Base-by-base conservation (phyloP, 139 green algal species). In the Monoraphidium neglectum region DNA sequence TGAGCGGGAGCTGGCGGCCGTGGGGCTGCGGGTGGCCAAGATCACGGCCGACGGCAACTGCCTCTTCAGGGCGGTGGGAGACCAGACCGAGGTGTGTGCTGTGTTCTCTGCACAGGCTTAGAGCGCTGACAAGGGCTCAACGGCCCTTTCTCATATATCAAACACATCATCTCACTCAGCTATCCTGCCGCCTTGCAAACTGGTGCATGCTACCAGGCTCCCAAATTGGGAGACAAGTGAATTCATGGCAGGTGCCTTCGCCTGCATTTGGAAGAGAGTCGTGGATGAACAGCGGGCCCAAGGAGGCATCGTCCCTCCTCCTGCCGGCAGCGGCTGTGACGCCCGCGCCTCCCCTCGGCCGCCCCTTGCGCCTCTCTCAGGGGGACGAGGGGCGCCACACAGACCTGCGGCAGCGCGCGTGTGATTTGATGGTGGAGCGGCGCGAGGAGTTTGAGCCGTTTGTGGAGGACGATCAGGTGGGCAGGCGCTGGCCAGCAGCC, bases 391-490 rank as follows among this genome's bases (percentile, higher is more conserved):
- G n/a, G 0, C 28, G 63, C 16, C 89, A 94, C 76, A 72, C 37
- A 3, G 15, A 70, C 4, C 62, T 90, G 37, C 68, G 84, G 15
- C 26, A 46, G 4, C 72, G 61, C 24, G 80, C 92, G 16, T 62
- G 90, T 26, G 59, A 49, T 0, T 82, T 82, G 59, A 88, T 92
- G 72, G n/a, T 56, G 43, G 37, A 79, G 0, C 64, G 83, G 8
- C 23, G 60, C 28, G 77, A 83, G 3, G 83, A 89, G 23, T 93
- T 92, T 73, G 68, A 68, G 26, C 84, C 80, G 21, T 92, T 92
- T 57, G 77, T 93, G 8, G 91, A 95, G 69, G 90, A 95, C 60
- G 90, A 95, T 32, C 82, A 93, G n/a, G n/a, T n/a, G n/a, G n/a
- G n/a, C n/a, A n/a, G n/a, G n/a, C n/a, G n/a, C n/a, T n/a, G n/a